Base-by-base conservation (phyloP, 148 eudicot genomes). In the Nepenthes gracilis region DNA sequence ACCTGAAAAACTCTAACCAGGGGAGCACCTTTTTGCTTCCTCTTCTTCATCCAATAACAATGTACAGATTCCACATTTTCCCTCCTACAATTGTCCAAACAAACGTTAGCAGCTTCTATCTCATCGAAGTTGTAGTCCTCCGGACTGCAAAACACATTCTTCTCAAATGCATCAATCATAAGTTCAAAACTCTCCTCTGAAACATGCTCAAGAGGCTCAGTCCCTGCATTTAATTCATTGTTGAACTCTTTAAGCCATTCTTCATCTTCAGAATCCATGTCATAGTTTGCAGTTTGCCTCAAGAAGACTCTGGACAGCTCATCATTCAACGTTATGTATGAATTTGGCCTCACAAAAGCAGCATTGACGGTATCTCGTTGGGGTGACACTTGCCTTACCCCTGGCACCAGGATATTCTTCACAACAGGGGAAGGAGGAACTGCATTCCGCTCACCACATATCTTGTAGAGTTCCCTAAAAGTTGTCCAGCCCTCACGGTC, bases 151-250 rank as follows among this genome's bases (percentile, higher is more conserved):
- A 73, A 85, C 38, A 75, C 62, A 64, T 83, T 86, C 64, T 79
- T 92, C 72, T 92, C 98, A 56, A 92, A 83, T 54, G 88, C 81
- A 79, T 88, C 94, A 64, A 92, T 84, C 69, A 82, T 71, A 64
- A 80, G 64, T 72, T 92, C 98, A 70, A 88, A 92, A 9, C 15
- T 79, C 47, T 79, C 86, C 61, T 71, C 81, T 13, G 94, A 74
- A 33, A 88, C 67, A 64, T 13, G 57, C 47, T 78, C 64, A 55
- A 64, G 49, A 34, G 12, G 53, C 53, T 64, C 82, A 62, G 38
- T 69, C 54, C 60, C 66, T 14, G 23, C 23, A 23, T 23, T 23
- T 23, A 64, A 43, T 49, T 71, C 78, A 15, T 54, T 63, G 59
- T 88, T 88, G 34, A 74, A 66, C 60, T 82, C 74, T 48, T 43